A percentile compares a stretch with the other conserved stretches of the same genome.
These are phyloP conservation scores for Schizochytrium sp. DNA, from an alignment of 108 stramenopile species.

Conservation along the genomic window DNA sequence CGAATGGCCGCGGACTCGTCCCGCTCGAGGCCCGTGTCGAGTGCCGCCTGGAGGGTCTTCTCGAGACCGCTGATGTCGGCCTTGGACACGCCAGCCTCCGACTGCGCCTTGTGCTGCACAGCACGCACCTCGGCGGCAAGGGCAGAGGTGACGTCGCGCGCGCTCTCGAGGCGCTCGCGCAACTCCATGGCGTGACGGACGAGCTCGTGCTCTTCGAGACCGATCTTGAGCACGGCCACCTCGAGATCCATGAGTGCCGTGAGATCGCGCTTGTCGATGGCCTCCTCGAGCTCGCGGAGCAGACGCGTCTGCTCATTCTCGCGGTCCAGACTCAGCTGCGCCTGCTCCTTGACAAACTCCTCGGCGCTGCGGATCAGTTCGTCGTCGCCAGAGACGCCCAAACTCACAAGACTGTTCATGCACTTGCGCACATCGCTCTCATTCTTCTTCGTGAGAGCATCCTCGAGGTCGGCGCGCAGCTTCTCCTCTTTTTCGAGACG, in stretches of 20 bases:
- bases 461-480: background rate
- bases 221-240: background rate
- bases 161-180: background rate
- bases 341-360: constrained; percentile 2
- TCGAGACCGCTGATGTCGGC: background rate
- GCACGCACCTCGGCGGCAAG: background rate
- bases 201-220: constrained; percentile 2
- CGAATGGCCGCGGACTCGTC: background rate
- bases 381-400: background rate
- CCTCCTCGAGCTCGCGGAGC: background rate
- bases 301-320: background rate
- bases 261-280: background rate
- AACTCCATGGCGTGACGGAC: background rate
- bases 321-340: background rate
- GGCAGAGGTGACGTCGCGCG: background rate
- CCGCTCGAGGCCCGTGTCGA: background rate
- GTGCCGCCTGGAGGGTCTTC: background rate
- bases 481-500: constrained; percentile 7
- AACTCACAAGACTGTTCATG: constrained; percentile 44
- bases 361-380: background rate
- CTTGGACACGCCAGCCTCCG: background rate
- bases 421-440: background rate
- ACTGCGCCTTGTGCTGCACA: background rate
- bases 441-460: background rate
- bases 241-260: background rate